Evolutionary conservation across 2,329 filamentous ascomycete genomes (phyloP), one percentile per base, ranked within the genome.

Genomic region (Fusarium sp.): DNA sequence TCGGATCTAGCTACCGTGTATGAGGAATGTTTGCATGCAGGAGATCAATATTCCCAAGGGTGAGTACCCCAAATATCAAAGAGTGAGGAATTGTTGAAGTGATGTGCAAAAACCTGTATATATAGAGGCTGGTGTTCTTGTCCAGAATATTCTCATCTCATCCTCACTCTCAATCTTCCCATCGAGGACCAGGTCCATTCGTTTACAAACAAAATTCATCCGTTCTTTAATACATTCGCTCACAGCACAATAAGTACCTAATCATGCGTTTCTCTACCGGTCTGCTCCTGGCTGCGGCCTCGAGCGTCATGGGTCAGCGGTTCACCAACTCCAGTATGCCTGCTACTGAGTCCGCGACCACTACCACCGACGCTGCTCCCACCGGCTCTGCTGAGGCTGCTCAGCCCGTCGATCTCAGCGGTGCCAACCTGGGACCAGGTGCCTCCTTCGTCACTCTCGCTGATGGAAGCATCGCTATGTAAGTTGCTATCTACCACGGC

Each of bases 111-210:
- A 42, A 38, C 11, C 57, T 28, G 24, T 74, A 75, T 74, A 74
- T 62, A 75, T 66, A 62, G 34, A 22, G 12, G 18, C n/a, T 34
- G 20, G 44, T 57, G 52, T 69, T 69, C 55, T 50, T 57, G 44
- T 56, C 26, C 22, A 62, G 18, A 39, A 24, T 50, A 22, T 24
- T 60, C 18, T 51, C 64, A 66, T 59, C 72, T 74, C 72, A 68
- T 75, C 72, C 72, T 74, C 72, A 65, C 45, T 34, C 11, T 57
- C 61, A 55, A 15, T 41, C 62, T 74, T 74, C 68, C 57, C 72
- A 72, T 56, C 34, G 72, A 74, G 72, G 72, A 56, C 41, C 67
- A 72, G 72, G 38, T 70, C 10, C 72, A 75, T 45, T 75, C 72
- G 41, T 75, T 75, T 74, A 57, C 55, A 48, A 62, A 41, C 34